Conservation (phyloP, 1,139 yeast species). For the Yamadazyma atmosphaerica region DNA sequence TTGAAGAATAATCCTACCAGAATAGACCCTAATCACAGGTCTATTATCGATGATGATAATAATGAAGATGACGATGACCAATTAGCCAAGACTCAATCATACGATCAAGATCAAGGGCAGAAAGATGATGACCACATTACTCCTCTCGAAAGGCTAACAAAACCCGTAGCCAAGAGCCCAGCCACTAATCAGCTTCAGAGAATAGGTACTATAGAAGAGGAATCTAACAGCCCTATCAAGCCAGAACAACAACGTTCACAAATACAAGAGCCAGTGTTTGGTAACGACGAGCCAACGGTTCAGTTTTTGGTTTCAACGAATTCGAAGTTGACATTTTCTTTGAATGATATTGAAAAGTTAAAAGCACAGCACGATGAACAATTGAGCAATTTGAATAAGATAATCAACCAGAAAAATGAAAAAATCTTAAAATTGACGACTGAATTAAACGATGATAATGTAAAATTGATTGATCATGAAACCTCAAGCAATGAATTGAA, state of each 20-base stretch:
- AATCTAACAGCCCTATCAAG: neutral
- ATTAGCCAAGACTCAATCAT: constrained; percentile 2
- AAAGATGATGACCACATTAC: constrained; percentile 4
- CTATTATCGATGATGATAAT: constrained; percentile 24
- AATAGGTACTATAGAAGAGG: constrained; percentile 1
- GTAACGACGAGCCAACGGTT: constrained; percentile 27
- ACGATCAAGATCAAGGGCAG: neutral
- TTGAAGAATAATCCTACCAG: constrained; percentile 1
- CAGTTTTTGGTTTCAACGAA: constrained; percentile 36
- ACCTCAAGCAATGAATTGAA: constrained; percentile 22
- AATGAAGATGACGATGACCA: constrained; percentile 26
- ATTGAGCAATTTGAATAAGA: constrained; percentile 17
- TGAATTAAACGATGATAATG: constrained; percentile 20
- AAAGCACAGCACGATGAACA: constrained; percentile 26
- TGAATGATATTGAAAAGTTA: constrained; percentile 30
- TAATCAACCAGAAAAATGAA: constrained; percentile 17
- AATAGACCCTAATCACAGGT: neutral
- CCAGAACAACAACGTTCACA: neutral
- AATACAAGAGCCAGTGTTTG: neutral
- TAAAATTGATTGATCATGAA: constrained; percentile 21
- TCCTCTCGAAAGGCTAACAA: constrained; percentile 23
- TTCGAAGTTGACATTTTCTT: constrained; percentile 38
- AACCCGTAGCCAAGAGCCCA: constrained; percentile 32
- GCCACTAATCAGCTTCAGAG: constrained; percentile 1
- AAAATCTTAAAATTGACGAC: constrained; percentile 22